Conservation (phyloP, 2,329 filamentous ascomycete genomes). For the Beauveria sp. region DNA sequence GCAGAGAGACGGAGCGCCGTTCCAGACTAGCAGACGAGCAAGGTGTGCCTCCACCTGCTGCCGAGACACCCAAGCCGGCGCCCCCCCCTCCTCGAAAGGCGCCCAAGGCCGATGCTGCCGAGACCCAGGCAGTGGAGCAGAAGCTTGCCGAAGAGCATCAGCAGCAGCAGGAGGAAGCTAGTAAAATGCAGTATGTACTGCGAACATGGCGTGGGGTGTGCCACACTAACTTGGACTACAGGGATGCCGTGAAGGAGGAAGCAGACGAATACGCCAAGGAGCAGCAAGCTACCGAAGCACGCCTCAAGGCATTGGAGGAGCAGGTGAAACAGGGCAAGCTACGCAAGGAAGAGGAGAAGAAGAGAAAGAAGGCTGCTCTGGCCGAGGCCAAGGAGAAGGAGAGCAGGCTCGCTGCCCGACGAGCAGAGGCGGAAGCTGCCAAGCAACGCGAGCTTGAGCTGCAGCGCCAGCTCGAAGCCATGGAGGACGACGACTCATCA, state of each 20-base stretch:
- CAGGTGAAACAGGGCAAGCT: constrained; percentile 90
- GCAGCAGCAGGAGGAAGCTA: constrained; percentile 65
- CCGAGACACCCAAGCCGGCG: constrained; percentile 43
- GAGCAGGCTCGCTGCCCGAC: constrained; percentile 70
- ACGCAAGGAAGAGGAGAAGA: constrained; percentile 95
- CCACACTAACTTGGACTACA: constrained; percentile 32
- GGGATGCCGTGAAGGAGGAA: constrained; percentile 64
- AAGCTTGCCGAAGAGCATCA: constrained; percentile 64
- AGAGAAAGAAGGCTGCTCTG: constrained; percentile 78
- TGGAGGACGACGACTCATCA: constrained; percentile 68
- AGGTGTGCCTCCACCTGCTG: constrained; percentile 50
- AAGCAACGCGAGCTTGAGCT: constrained; percentile 85
- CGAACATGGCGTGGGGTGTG: neutral
- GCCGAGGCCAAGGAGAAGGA: constrained; percentile 87
- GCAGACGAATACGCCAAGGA: constrained; percentile 77
- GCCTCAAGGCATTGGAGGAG: constrained; percentile 83
- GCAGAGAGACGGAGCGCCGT: constrained; percentile 80
- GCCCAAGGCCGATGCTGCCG: constrained; percentile 50
- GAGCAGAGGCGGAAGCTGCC: constrained; percentile 86
- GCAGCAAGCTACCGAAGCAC: constrained; percentile 71
- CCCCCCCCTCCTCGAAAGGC: constrained; percentile 75
- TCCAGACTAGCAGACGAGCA: constrained; percentile 75
- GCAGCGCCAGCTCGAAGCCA: constrained; percentile 73
- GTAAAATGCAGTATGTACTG: constrained; percentile 71
- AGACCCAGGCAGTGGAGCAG: constrained; percentile 56